A percentile compares a stretch with the other conserved stretches of the same genome.
Evolutionary conservation across 2,329 filamentous ascomycete species (phyloP).

Genomic region (Sarocladium oryzae): DNA sequence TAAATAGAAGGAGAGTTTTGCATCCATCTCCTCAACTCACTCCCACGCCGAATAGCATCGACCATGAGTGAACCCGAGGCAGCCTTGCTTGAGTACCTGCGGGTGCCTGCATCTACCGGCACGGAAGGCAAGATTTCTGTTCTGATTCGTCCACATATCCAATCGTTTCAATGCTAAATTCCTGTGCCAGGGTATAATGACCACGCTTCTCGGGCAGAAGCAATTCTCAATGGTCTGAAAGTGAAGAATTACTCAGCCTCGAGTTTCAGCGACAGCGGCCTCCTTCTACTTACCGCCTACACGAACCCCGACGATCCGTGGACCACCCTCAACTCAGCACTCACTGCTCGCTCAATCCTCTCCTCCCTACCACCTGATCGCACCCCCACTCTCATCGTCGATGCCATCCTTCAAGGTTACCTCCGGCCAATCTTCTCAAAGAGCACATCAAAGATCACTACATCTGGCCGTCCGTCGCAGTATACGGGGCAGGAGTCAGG

Average conservation of each 20-base stretch:
- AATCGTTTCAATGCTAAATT: not conserved
- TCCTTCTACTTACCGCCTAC: conserved; percentile 27
- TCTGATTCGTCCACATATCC: not conserved
- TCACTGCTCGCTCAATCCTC: not conserved
- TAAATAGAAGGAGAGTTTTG: too few species aligned
- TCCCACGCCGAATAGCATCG: too few species aligned
- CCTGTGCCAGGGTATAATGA: not conserved
- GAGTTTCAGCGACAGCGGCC: conserved; percentile 12
- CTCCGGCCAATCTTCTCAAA: conserved; percentile 62
- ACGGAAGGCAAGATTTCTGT: not conserved
- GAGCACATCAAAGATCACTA: conserved; percentile 35
- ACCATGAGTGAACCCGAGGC: too few species aligned
- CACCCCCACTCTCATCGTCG: conserved; percentile 35
- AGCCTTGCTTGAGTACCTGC: not conserved
- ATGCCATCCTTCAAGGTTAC: conserved; percentile 53
- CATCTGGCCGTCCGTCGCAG: conserved; percentile 22
- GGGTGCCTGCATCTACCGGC: not conserved
- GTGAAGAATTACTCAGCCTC: not conserved
- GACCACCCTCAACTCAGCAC: conserved; percentile 25
- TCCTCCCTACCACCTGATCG: not conserved
- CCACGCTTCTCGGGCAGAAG: not conserved
- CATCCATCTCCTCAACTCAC: too few species aligned
- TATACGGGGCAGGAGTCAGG: conserved; percentile 13
- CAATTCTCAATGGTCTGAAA: not conserved
- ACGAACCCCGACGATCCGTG: conserved; percentile 28